Evolutionary conservation across 2,329 filamentous ascomycete species (phyloP).

Genomic region (Acephala macrosclerotiorum): DNA sequence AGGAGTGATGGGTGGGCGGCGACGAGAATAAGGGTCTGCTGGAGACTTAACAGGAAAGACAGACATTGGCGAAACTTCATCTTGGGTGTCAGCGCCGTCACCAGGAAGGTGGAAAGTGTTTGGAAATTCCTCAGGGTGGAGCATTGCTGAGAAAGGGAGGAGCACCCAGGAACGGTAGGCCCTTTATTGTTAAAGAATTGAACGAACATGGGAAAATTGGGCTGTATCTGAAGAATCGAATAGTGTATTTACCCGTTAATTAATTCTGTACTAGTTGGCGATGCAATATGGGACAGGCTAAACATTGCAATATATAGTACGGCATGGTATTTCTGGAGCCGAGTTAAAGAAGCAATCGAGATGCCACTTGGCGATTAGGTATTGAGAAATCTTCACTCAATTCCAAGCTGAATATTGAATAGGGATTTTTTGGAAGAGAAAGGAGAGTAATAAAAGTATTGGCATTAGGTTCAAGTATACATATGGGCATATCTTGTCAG

Average conservation of each 20-base stretch:
- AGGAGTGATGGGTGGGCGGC: neutral
- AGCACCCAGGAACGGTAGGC: neutral
- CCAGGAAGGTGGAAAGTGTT: neutral
- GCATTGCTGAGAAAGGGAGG: neutral
- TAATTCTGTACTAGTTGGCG: neutral
- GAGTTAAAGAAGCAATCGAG: too few species aligned
- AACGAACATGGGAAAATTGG: too few species aligned
- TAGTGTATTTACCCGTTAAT: neutral
- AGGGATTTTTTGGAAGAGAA: too few species aligned
- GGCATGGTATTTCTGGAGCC: neutral
- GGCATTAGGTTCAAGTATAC: neutral
- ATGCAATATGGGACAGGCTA: neutral
- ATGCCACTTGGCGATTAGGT: too few species aligned
- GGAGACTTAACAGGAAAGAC: neutral
- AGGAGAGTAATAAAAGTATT: too few species aligned
- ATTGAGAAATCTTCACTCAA: too few species aligned
- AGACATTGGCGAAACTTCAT: neutral
- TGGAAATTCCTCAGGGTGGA: neutral
- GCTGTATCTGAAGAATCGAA: neutral
- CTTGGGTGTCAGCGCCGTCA: neutral
- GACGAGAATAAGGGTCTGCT: neutral
- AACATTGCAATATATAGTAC: neutral
- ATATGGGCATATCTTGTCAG: constrained; percentile 22
- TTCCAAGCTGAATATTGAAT: too few species aligned
- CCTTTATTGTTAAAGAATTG: neutral